Base-by-base conservation (phyloP, 2,329 filamentous ascomycete species). In the Thermochaetoides dissita region DNA sequence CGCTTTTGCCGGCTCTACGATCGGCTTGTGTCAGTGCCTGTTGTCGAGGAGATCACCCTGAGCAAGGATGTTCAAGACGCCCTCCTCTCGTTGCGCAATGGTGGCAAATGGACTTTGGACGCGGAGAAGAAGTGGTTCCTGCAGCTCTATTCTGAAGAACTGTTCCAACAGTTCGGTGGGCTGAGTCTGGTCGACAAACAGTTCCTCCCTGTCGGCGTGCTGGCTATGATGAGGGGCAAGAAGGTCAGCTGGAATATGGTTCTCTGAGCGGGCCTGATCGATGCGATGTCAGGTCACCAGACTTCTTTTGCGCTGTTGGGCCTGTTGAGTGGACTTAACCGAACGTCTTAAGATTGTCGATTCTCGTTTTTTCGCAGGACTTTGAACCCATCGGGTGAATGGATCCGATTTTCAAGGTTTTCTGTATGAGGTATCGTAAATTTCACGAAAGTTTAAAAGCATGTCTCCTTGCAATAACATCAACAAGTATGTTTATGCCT, bases 221-320 rank as follows among this genome's bases (percentile, higher is more conserved):
- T 65, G 52, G 48, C 49, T 12, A 61, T 64, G 58, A 61, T 64
- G 52, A 58, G 58, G 44, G 57, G 53, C 10, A 63, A 59, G 52
- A 61, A 56, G 46, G 60, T 66, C 8, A 58, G 51, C 35, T 65
- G 63, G 62, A 62, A 60, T 43, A 62, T 63, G 61, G 56, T 62
- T 3, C 46, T 64, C 24, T 63, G 40, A 54, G 31, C 9, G 10
- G 11, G 17, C 17, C 17, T 24, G 17, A 24, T 24, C 17, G 17
- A 32, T 8, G 10, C 11, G 31, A 30, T 8, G 34, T 24, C 30
- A 10, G 29, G 8, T 34, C 10, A 17, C 36, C 29, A 36, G 42
- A 42, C 11, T 29, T 34, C 8, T 32, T 32, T 42, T 33, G 9
- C 30, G 41, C 17, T 24, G 5, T 24, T 24, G 17, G 5, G 17